phyloP scores from a whole-genome alignment of 2,329 filamentous ascomycete genomes.

The Dactylellina cionopaga region DNA sequence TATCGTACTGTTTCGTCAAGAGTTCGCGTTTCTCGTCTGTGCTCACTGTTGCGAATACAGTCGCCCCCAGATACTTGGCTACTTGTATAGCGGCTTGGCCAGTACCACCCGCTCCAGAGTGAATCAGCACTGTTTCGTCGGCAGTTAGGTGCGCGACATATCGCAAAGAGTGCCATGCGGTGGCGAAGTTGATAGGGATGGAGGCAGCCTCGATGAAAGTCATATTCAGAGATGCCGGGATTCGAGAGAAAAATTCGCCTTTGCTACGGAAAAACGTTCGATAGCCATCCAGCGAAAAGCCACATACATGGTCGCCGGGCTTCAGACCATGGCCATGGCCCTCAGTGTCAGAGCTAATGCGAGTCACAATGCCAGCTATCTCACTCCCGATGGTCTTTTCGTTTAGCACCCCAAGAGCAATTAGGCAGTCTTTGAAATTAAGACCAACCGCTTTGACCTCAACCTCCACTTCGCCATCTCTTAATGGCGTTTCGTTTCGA shows the following conservation, averaged over 20 bases:
- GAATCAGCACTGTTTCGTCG: conserved; percentile 22
- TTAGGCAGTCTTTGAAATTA: conserved; percentile 51
- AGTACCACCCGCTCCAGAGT: conserved; percentile 20
- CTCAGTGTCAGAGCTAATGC: conserved; percentile 38
- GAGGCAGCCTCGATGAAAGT: conserved; percentile 21
- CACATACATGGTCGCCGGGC: conserved; percentile 21
- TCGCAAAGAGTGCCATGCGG: conserved; percentile 18
- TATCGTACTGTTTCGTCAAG: conserved; percentile 57
- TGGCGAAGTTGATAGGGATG: conserved; percentile 28
- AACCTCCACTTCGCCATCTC: conserved; percentile 61
- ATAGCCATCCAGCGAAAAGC: conserved; percentile 1
- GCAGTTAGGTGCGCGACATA: neutral
- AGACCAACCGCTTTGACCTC: conserved; percentile 62
- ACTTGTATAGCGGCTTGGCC: conserved; percentile 32
- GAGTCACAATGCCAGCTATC: conserved; percentile 53
- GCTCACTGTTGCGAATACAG: conserved; percentile 63
- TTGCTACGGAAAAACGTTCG: conserved; percentile 15
- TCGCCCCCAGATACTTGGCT: conserved; percentile 49
- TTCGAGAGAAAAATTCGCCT: neutral
- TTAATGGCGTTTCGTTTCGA: neutral
- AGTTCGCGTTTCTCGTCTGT: conserved; percentile 60
- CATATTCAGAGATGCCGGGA: conserved; percentile 3
- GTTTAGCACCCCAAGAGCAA: conserved; percentile 15
- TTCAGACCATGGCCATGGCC: neutral
- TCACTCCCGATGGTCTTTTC: conserved; percentile 51